These are phyloP conservation scores for Berberis thunbergii DNA, from an alignment of 164 flowering plant species.

Conservation along the genomic window DNA sequence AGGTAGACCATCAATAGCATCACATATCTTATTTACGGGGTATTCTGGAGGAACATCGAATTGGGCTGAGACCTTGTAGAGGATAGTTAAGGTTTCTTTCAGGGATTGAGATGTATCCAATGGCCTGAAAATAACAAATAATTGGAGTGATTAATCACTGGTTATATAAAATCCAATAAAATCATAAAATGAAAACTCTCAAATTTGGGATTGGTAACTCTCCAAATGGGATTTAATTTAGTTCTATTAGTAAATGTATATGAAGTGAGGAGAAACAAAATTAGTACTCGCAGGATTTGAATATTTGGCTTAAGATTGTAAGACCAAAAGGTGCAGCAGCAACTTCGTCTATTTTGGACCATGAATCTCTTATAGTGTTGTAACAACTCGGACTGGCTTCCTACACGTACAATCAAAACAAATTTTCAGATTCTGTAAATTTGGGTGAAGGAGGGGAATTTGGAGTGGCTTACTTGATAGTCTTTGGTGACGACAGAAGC, in stretches of 20 bases:
- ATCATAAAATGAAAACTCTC: background rate
- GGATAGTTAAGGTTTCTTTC: conserved; percentile 12
- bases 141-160: no score
- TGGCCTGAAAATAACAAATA: background rate
- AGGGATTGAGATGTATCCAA: conserved; percentile 17
- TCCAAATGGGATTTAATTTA: background rate
- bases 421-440: no score
- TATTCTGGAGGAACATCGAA: conserved; percentile 21
- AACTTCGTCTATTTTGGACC: conserved; percentile 4
- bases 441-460: background rate
- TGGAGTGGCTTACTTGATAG: background rate
- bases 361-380: conserved; percentile 4
- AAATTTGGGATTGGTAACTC: no score
- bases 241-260: no score
- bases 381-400: conserved; percentile 6
- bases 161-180: no score
- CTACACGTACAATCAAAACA: background rate
- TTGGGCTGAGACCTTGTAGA: conserved; percentile 23
- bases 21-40: conserved; percentile 20
- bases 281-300: conserved; percentile 51
- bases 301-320: conserved; percentile 26
- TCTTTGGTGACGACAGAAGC: conserved; percentile 1
- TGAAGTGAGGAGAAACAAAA: background rate
- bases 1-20: conserved; percentile 26
- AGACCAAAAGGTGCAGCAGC: conserved; percentile 28